These are phyloP conservation scores for Salix purpurea DNA, from an alignment of 345 rosid species.

Conservation along the genomic window DNA sequence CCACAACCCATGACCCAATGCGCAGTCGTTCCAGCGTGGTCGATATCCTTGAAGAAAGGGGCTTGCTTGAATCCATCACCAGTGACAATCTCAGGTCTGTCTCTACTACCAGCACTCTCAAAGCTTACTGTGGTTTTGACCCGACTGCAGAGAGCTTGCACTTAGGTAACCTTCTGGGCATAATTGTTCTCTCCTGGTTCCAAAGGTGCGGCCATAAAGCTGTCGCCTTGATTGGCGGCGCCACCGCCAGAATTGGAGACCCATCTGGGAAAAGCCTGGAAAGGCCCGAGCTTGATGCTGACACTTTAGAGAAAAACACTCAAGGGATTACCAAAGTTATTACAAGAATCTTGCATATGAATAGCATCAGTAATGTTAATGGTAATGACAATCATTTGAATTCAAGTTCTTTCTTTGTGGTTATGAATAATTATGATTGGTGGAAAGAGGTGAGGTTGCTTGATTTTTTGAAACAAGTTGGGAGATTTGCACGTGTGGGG, in stretches of 20 bases:
- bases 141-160: slow-evolving; percentile 94
- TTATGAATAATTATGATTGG: slow-evolving; percentile 90
- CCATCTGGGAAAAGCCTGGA: slow-evolving; percentile 92
- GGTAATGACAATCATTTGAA: not conserved
- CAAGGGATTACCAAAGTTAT: slow-evolving; percentile 48
- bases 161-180: slow-evolving; percentile 83
- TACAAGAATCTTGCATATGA: slow-evolving; percentile 40
- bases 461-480: slow-evolving; percentile 77
- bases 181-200: slow-evolving; percentile 95
- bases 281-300: slow-evolving; percentile 73
- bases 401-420: slow-evolving; percentile 23
- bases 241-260: slow-evolving; percentile 88
- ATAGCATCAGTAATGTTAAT: slow-evolving; percentile 5
- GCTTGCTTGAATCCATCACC: slow-evolving; percentile 76
- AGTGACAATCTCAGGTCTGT: slow-evolving; percentile 68
- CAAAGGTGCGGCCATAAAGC: slow-evolving; percentile 80
- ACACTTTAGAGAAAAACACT: slow-evolving; percentile 53
- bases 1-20: slow-evolving; percentile 11
- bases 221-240: slow-evolving; percentile 91
- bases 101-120: slow-evolving; percentile 43
- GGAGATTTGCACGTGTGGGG: slow-evolving; percentile 80
- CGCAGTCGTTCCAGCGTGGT: slow-evolving; percentile 47
- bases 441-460: slow-evolving; percentile 80
- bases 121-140: slow-evolving; percentile 90
- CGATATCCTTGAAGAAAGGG: slow-evolving; percentile 70